These are phyloP conservation scores for Rhodotorula glutinis DNA, from an alignment of 1,284 basidiomycete genomes.

Conservation along the genomic window DNA sequence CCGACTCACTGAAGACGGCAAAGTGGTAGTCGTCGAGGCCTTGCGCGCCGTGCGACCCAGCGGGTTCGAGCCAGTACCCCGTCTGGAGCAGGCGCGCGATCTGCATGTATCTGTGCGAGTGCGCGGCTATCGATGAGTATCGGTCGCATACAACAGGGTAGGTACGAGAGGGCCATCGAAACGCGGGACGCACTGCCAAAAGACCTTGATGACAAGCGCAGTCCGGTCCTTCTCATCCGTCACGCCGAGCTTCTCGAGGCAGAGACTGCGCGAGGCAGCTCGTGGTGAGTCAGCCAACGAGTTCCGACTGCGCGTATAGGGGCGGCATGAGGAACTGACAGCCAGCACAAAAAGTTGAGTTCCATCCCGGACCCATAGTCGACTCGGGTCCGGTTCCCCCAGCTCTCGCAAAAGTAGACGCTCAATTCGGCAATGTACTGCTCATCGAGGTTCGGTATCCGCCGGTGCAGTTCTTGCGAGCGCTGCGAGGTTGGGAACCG, in stretches of 20 bases:
- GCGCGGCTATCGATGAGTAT: not conserved
- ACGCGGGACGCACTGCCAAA: constrained; percentile 67
- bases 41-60: constrained; percentile 92
- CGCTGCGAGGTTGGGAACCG: constrained; percentile 30
- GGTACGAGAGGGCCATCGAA: no score
- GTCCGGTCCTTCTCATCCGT: constrained; percentile 65
- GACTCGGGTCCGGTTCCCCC: constrained; percentile 88
- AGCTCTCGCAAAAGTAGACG: constrained; percentile 78
- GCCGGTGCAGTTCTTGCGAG: constrained; percentile 53
- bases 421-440: constrained; percentile 66
- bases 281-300: not conserved
- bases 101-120: constrained; percentile 66
- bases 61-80: constrained; percentile 96
- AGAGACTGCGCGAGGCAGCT: constrained; percentile 68
- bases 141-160: not conserved
- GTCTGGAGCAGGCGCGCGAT: constrained; percentile 89
- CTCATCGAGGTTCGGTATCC: constrained; percentile 59
- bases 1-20: constrained; percentile 66
- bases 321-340: constrained; percentile 60
- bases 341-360: constrained; percentile 93
- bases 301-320: rapidly evolving
- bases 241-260: constrained; percentile 71
- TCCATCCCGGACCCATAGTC: constrained; percentile 99
- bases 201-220: constrained; percentile 77
- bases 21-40: constrained; percentile 98